These are phyloP conservation scores for Plantago ovata DNA, from an alignment of 257 asterid species.

Conservation along the genomic window DNA sequence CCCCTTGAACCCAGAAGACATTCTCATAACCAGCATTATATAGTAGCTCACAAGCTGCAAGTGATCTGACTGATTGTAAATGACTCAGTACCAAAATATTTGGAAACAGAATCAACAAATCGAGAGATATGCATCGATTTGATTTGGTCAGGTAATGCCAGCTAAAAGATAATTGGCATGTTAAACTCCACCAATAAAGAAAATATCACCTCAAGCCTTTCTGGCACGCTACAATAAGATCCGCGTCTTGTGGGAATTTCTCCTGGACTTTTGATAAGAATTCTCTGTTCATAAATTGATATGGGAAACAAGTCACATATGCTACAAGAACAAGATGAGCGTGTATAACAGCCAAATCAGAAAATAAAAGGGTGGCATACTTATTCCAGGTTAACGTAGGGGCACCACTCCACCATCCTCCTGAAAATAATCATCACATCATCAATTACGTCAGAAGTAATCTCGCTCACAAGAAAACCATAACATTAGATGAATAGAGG, in stretches of 20 bases:
- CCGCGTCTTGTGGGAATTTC: conserved; percentile 72
- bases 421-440: conserved; percentile 30
- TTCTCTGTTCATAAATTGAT: conserved; percentile 37
- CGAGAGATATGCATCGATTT: background rate
- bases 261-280: conserved; percentile 67
- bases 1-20: conserved; percentile 92
- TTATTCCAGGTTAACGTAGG: conserved; percentile 66
- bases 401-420: conserved; percentile 99
- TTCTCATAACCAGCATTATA: conserved; percentile 73
- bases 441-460: no score
- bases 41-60: conserved; percentile 94
- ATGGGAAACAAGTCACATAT: conserved; percentile 5
- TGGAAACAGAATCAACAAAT: background rate
- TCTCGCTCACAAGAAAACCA: no score
- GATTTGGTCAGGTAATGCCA: background rate
- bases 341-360: background rate
- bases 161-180: background rate
- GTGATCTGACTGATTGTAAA: conserved; percentile 73
- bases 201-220: conserved; percentile 85
- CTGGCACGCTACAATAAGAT: conserved; percentile 90
- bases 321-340: no score
- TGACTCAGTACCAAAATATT: conserved; percentile 21
- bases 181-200: conserved; percentile 19
- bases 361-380: conserved; percentile 34
- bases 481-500: background rate